These are phyloP conservation scores for Moricandia moricandioides DNA, from an alignment of 345 rosid genomes.

Conservation along the genomic window DNA sequence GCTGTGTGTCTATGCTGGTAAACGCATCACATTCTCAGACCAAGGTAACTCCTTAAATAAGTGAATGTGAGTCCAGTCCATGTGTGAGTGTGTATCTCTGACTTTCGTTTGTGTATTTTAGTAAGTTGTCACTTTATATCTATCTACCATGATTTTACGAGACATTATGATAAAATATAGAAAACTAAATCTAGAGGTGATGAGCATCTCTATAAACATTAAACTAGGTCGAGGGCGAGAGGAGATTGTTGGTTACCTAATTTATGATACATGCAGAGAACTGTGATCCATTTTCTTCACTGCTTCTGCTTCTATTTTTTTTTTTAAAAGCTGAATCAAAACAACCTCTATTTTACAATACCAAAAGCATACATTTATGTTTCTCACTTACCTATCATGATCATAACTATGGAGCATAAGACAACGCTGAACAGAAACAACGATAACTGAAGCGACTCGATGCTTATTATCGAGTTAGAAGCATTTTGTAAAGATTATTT, in stretches of 20 bases:
- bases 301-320: neutral
- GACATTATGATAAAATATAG: neutral
- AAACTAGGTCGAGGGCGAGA: neutral
- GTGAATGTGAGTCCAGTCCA: conserved; percentile 16
- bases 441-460: neutral
- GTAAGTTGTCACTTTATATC: conserved; percentile 8
- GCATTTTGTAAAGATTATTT: neutral
- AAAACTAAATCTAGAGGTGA: neutral
- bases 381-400: neutral
- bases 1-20: neutral
- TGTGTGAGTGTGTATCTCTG: conserved; percentile 24
- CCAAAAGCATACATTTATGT: neutral
- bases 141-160: neutral
- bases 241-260: too few species aligned
- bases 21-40: neutral
- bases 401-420: neutral
- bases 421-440: neutral
- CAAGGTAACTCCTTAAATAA: neutral
- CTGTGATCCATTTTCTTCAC: neutral
- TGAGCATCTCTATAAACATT: neutral
- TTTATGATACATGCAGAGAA: too few species aligned
- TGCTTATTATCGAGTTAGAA: neutral
- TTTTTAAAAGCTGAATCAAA: neutral
- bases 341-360: neutral
- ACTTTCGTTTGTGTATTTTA: conserved; percentile 18